phyloP scores from a whole-genome alignment of 257 asterid genomes.

The Datura wrightii region DNA sequence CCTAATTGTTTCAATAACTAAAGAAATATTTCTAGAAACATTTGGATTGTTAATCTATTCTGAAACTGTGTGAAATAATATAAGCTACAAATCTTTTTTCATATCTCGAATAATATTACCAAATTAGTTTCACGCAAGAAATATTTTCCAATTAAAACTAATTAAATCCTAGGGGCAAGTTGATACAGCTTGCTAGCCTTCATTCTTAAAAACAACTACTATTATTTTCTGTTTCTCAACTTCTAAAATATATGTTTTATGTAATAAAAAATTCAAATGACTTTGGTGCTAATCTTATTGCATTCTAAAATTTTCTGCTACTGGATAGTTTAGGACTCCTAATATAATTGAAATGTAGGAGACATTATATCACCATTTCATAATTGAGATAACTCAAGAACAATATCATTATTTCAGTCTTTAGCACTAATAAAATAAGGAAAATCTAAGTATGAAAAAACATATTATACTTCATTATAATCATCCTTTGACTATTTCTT shows the following conservation, averaged over 20 bases:
- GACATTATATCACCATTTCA: not conserved
- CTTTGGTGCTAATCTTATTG: too few relatives aligned
- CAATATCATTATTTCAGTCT: not conserved
- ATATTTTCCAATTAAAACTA: too few relatives aligned
- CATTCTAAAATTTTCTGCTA: too few relatives aligned
- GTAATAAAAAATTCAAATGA: too few relatives aligned
- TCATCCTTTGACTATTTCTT: slow-evolving; percentile 15
- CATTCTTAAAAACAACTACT: too few relatives aligned
- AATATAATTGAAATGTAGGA: not conserved
- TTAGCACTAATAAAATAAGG: slow-evolving; percentile 3
- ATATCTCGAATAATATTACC: too few relatives aligned
- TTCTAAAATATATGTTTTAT: too few relatives aligned
- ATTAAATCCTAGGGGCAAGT: too few relatives aligned
- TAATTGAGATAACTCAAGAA: not conserved
- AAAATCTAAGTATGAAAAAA: not conserved
- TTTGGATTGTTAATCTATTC: not conserved
- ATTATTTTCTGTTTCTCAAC: too few relatives aligned
- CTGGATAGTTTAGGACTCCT: not conserved
- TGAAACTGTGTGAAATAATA: not conserved
- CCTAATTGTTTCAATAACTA: not conserved
- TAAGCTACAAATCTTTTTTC: too few relatives aligned
- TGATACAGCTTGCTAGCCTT: too few relatives aligned
- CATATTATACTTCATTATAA: not conserved
- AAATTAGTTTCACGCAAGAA: too few relatives aligned
- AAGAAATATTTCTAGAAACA: not conserved